Evolutionary conservation across 176 grass and related monocot genomes (phyloP), one percentile per base, ranked within the genome.

Genomic region (Chrysopogon serrulatus): DNA sequence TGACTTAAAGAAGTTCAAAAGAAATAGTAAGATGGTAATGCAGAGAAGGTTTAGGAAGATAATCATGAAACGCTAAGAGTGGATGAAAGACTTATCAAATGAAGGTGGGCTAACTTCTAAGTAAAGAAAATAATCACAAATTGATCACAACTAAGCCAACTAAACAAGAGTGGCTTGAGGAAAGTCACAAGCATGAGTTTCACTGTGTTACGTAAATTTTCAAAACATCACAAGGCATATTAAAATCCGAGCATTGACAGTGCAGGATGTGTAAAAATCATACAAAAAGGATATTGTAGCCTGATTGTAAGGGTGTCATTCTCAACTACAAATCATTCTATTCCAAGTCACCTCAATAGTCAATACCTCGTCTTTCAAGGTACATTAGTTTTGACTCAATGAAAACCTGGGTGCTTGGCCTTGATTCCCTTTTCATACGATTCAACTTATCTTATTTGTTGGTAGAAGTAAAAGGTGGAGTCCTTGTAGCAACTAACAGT

Each of bases 371-470:
- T 71, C 54, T 62, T 42, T 23, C 45, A 26, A 39, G 72, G 31
- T 82, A 14, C 23, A 11, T 36, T 80, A 68, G 30, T 88, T 51
- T 47, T 74, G 15, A 59, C 30, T 51, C 36, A 48, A 32, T 68
- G 39, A 40, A 31, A 57, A 49, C 11, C 65, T 56, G 6, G 0
- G 1, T 79, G 44, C 45, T 79, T 27, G 54, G 56, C 3, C 56
- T 60, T 35, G 26, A 43, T 8, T 72, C 37, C 81, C 54, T 53
- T 78, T 32, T 74, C 30, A 39, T 42, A 83, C 63, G 85, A 76
- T 62, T 75, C 7, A 40, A 76, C 5, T 44, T 78, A 61, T 78
- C 15, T 63, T 64, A 63, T 27, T 47, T 80, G 45, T 70, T 33
- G 27, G 14, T 45, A 63, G 24, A 42, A 39, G 47, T 74, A 66